Percentiles rank a stretch among this genome's conserved stretches.
These are phyloP conservation scores for Dictyostelium citrinum DNA, from an alignment of 78 protist species.

Conservation along the genomic window DNA sequence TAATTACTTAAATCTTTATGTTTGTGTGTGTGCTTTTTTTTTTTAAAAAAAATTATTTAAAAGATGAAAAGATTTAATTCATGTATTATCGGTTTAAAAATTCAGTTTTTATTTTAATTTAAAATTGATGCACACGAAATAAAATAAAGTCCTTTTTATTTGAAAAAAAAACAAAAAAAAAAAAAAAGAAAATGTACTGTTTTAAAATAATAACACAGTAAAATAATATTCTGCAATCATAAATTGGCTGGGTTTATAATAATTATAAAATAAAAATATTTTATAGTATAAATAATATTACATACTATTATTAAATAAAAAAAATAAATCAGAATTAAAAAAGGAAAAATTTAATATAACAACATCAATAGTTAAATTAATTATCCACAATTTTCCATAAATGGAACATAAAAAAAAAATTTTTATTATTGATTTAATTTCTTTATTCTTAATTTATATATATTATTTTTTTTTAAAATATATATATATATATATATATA, in stretches of 20 bases:
- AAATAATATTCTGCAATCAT: background rate
- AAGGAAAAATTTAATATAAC: background rate
- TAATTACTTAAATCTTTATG: background rate
- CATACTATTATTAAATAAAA: too few species aligned
- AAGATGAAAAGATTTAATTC: background rate
- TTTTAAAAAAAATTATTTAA: background rate
- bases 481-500: too few species aligned
- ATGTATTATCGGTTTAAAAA: background rate
- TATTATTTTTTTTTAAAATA: too few species aligned
- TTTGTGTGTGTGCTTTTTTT: background rate
- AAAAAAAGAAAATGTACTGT: background rate
- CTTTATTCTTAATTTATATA: too few species aligned
- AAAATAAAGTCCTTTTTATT: background rate
- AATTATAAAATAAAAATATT: too few species aligned
- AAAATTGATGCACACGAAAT: background rate
- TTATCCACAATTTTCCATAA: background rate
- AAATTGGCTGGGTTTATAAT: background rate
- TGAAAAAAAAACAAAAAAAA: background rate
- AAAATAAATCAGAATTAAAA: background rate
- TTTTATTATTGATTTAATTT: background rate
- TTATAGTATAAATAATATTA: too few species aligned
- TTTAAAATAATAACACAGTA: background rate
- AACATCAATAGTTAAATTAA: background rate
- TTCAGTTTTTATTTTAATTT: background rate
- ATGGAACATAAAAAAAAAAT: background rate